These are phyloP conservation scores for Boletus reticuloceps DNA, from an alignment of 768 basidiomycete species.

Conservation along the genomic window DNA sequence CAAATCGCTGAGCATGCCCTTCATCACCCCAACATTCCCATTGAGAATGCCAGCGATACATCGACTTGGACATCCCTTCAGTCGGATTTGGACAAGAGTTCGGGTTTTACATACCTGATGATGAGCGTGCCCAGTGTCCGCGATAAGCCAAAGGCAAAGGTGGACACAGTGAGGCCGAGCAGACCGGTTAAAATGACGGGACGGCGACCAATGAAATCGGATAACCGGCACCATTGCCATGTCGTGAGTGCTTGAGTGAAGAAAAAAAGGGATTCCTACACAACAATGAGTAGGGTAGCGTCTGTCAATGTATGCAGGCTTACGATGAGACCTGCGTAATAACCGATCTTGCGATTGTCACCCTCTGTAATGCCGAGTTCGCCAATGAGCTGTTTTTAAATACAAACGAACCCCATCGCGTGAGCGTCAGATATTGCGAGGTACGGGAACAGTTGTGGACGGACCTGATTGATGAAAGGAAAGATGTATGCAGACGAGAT, in stretches of 20 bases:
- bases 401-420: not conserved
- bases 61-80: constrained; percentile 24
- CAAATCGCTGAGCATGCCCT: not conserved
- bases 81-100: not conserved
- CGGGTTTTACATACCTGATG: constrained; percentile 41
- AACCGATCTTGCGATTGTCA: constrained; percentile 46
- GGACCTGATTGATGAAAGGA: constrained; percentile 60
- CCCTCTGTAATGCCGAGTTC: constrained; percentile 65
- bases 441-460: not conserved
- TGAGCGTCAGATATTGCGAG: not conserved
- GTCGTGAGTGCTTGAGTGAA: constrained; percentile 55
- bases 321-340: constrained; percentile 62
- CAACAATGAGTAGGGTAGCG: not conserved
- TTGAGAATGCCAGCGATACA: constrained; percentile 37
- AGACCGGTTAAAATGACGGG: constrained; percentile 59
- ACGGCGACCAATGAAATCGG: constrained; percentile 59
- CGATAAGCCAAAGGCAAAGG: constrained; percentile 61
- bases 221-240: constrained; percentile 63
- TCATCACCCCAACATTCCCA: constrained; percentile 43
- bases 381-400: constrained; percentile 46
- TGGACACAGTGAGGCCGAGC: constrained; percentile 49
- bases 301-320: constrained; percentile 23
- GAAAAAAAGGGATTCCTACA: constrained; percentile 62
- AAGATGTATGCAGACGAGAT: constrained; percentile 54
- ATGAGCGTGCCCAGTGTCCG: constrained; percentile 52